Percentiles rank a stretch among this genome's conserved stretches.
phyloP scores from a whole-genome alignment of 163 green algal species.

The Prototheca wickerhamii region DNA sequence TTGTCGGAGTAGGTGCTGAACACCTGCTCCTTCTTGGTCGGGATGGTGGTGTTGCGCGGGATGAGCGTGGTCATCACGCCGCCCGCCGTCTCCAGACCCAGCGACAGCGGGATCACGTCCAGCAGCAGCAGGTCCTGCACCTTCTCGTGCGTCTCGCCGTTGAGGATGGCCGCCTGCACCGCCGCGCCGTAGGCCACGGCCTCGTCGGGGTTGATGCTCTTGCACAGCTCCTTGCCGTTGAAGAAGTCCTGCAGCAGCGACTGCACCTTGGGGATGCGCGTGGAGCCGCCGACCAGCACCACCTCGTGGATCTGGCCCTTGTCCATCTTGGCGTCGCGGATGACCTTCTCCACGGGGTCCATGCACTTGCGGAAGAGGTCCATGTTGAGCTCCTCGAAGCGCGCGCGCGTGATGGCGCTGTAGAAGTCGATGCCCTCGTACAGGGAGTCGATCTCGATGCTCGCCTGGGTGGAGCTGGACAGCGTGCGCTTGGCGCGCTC shows the following conservation, averaged over 20 bases:
- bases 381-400: conserved; percentile 89
- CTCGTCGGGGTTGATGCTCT: conserved; percentile 98
- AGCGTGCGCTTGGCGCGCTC: conserved; percentile 91
- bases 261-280: conserved; percentile 91
- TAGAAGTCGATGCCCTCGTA: conserved; percentile 88
- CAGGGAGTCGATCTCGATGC: conserved; percentile 95
- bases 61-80: conserved; percentile 96
- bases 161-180: conserved; percentile 79
- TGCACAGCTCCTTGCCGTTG: conserved; percentile 97
- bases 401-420: conserved; percentile 48
- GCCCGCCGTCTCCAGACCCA: conserved; percentile 91
- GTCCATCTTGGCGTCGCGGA: conserved; percentile 89
- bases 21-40: conserved; percentile 97
- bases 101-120: conserved; percentile 85
- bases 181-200: conserved; percentile 95
- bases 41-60: conserved; percentile 93
- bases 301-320: conserved; percentile 82
- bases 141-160: conserved; percentile 45
- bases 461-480: conserved; percentile 83
- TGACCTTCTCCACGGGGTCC: conserved; percentile 76
- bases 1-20: conserved; percentile 97
- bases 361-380: conserved; percentile 99
- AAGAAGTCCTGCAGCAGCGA: conserved; percentile 85
- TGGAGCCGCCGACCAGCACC: conserved; percentile 88
- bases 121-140: conserved; percentile 89